Percentiles rank a stretch among this genome's conserved stretches.
phyloP scores from a whole-genome alignment of 2,329 filamentous ascomycete species.

The Cladosporium sp. region DNA sequence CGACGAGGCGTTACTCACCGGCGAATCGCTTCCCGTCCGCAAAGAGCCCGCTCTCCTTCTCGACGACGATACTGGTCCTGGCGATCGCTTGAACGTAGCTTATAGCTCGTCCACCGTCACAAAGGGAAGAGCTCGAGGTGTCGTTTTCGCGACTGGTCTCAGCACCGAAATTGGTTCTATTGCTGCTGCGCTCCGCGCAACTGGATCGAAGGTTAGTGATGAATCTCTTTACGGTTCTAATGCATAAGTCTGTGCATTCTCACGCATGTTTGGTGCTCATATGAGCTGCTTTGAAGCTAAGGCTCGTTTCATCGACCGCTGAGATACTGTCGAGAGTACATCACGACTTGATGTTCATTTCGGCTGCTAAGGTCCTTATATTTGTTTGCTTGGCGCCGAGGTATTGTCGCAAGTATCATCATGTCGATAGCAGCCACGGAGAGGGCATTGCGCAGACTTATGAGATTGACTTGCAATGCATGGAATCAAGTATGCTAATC shows the following conservation, averaged over 20 bases:
- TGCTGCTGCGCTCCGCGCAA: slow-evolving; percentile 62
- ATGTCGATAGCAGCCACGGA: no score
- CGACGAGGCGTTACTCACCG: slow-evolving; percentile 72
- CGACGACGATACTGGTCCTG: slow-evolving; percentile 53
- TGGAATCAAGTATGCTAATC: slow-evolving; percentile 27
- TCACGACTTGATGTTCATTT: no score
- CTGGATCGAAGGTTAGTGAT: slow-evolving; percentile 28
- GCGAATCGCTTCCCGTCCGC: slow-evolving; percentile 66
- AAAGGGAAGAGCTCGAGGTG: slow-evolving; percentile 63
- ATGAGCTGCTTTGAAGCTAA: no score
- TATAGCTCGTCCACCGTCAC: slow-evolving; percentile 71
- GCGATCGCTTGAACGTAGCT: slow-evolving; percentile 66
- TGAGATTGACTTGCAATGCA: not conserved
- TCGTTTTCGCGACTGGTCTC: slow-evolving; percentile 69
- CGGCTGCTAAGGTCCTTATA: no score
- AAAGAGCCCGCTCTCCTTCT: slow-evolving; percentile 58
- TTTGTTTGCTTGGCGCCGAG: no score
- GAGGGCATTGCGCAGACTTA: no score
- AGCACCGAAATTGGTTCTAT: slow-evolving; percentile 71
- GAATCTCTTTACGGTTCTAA: no score
- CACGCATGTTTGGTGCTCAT: no score
- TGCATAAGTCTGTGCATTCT: no score
- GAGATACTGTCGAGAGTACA: no score
- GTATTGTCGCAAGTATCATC: no score
- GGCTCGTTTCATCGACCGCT: no score